Conservation (phyloP, 2,329 filamentous ascomycete genomes). For the Clathrospora elynae region DNA sequence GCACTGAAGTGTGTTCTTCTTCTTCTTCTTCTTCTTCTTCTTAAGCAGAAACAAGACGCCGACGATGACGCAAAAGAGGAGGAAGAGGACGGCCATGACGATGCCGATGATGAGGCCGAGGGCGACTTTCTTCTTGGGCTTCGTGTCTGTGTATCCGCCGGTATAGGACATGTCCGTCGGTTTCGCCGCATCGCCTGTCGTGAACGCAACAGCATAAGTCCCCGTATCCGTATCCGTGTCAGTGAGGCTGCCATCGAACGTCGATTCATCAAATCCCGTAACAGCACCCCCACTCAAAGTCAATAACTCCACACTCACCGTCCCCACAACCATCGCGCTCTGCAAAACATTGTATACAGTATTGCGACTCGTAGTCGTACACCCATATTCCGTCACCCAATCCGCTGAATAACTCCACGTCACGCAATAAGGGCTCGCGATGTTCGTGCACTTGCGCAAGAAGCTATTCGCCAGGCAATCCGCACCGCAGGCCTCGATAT, state of each 20-base stretch:
- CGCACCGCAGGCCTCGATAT: conserved; percentile 21
- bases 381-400: conserved; percentile 31
- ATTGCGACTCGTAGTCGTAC: conserved; percentile 14
- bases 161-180: not conserved
- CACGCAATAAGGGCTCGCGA: conserved; percentile 28
- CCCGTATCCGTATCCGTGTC: not conserved
- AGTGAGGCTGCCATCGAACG: too few relatives aligned
- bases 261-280: conserved; percentile 6
- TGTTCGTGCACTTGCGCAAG: conserved; percentile 31
- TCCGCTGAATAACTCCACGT: conserved; percentile 36
- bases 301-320: conserved; percentile 24
- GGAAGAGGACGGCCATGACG: conserved; percentile 22
- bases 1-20: conserved; percentile 21
- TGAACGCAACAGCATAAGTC: not conserved
- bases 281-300: conserved; percentile 24
- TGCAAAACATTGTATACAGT: conserved; percentile 25
- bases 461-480: conserved; percentile 29
- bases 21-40: conserved; percentile 31
- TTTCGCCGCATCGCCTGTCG: not conserved
- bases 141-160: not conserved
- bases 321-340: conserved; percentile 16
- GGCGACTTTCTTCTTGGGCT: conserved; percentile 21
- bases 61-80: conserved; percentile 23
- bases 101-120: conserved; percentile 29
- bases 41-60: conserved; percentile 27